Percentiles rank a stretch among this genome's conserved stretches.
phyloP scores from a whole-genome alignment of 306 rosid species.

The Pyrus communis region DNA sequence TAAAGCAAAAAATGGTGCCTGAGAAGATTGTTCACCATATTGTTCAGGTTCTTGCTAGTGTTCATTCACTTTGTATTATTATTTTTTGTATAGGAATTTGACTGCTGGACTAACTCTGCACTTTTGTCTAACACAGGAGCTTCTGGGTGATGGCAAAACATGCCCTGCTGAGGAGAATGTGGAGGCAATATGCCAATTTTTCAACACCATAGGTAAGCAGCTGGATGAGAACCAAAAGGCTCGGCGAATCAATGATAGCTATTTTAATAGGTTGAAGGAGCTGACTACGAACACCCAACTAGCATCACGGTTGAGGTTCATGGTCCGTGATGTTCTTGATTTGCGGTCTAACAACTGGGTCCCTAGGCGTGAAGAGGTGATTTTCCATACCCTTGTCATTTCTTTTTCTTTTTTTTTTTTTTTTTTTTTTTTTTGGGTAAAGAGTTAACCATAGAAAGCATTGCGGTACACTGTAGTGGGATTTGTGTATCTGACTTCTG shows the following conservation, averaged over 20 bases:
- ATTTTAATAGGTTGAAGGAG: conserved; percentile 67
- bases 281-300: conserved; percentile 56
- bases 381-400: not conserved
- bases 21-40: conserved; percentile 41
- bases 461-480: not conserved
- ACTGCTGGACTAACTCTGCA: not conserved
- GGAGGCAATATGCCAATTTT: conserved; percentile 60
- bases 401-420: not conserved
- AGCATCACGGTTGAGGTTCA: conserved; percentile 66
- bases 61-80: not conserved
- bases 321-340: conserved; percentile 69
- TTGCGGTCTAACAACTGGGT: conserved; percentile 71
- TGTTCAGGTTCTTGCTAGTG: conserved; percentile 25
- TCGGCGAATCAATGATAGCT: conserved; percentile 61
- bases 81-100: not conserved
- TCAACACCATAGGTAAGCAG: conserved; percentile 83
- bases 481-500: conserved; percentile 1
- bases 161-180: conserved; percentile 42
- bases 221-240: conserved; percentile 73
- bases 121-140: conserved; percentile 17
- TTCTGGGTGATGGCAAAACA: conserved; percentile 26
- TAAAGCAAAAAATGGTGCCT: conserved; percentile 37
- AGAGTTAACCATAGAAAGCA: not conserved
- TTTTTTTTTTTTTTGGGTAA: not conserved
- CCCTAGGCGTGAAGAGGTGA: conserved; percentile 93